phyloP scores from a whole-genome alignment of 1,284 basidiomycete species.

The Peniophora sp. region DNA sequence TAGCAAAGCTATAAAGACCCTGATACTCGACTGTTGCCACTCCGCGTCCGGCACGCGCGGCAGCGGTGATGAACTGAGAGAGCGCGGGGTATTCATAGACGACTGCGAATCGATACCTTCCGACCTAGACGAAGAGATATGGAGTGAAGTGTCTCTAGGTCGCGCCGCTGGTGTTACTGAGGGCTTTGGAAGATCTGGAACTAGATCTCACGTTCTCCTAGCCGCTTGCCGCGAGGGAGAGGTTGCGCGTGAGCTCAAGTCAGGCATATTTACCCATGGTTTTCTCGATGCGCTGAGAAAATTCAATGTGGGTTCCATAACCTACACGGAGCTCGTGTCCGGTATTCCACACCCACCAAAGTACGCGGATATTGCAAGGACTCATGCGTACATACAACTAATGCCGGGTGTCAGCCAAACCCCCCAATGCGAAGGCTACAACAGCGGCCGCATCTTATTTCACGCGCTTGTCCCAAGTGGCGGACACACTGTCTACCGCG shows the following conservation, averaged over 20 bases:
- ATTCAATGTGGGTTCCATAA: conserved; percentile 15
- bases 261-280: conserved; percentile 23
- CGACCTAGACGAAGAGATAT: conserved; percentile 14
- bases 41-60: conserved; percentile 21
- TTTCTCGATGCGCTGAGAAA: conserved; percentile 18
- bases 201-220: conserved; percentile 25
- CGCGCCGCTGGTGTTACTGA: conserved; percentile 7
- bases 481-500: neutral
- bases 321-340: conserved; percentile 25
- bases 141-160: conserved; percentile 5
- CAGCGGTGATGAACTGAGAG: conserved; percentile 1
- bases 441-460: conserved; percentile 21
- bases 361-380: too few species aligned
- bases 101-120: conserved; percentile 13
- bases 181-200: conserved; percentile 17
- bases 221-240: conserved; percentile 26
- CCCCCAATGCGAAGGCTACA: conserved; percentile 24
- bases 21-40: conserved; percentile 32
- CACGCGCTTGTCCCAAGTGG: conserved; percentile 12
- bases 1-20: conserved; percentile 17
- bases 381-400: neutral
- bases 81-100: conserved; percentile 11
- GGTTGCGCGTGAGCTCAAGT: conserved; percentile 19
- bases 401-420: conserved; percentile 21
- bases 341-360: conserved; percentile 1